Conservation (phyloP, 164 flowering plant genomes). For the Sextonia rubra region DNA sequence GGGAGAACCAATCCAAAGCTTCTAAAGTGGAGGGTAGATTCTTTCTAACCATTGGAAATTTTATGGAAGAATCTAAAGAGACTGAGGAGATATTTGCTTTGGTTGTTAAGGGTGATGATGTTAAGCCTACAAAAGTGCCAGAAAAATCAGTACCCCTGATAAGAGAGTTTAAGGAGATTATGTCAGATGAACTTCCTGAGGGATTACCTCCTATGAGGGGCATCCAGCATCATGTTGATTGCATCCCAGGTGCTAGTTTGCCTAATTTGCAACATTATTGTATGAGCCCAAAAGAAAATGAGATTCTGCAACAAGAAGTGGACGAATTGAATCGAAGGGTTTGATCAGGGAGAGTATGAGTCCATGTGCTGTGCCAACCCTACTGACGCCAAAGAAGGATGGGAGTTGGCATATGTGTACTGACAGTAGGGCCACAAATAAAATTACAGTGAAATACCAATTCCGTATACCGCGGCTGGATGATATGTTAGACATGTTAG, state of each 20-base stretch:
- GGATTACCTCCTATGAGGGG: background rate
- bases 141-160: background rate
- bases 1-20: background rate
- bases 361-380: background rate
- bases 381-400: slow-evolving; percentile 9
- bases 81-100: background rate
- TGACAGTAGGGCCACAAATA: slow-evolving; percentile 7
- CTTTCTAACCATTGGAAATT: background rate
- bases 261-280: background rate
- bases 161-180: background rate
- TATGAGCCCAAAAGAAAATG: slow-evolving; percentile 4
- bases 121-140: background rate
- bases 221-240: background rate
- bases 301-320: background rate
- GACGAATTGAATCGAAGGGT: background rate
- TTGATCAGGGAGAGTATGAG: background rate
- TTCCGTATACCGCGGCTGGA: background rate
- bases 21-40: background rate
- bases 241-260: background rate
- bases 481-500: background rate
- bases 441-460: background rate
- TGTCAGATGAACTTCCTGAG: background rate
- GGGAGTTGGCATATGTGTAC: slow-evolving; percentile 4
- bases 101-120: background rate
- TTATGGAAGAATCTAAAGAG: background rate